Conservation (phyloP, 495 filamentous ascomycete genomes). For the Penicillium taxi region DNA sequence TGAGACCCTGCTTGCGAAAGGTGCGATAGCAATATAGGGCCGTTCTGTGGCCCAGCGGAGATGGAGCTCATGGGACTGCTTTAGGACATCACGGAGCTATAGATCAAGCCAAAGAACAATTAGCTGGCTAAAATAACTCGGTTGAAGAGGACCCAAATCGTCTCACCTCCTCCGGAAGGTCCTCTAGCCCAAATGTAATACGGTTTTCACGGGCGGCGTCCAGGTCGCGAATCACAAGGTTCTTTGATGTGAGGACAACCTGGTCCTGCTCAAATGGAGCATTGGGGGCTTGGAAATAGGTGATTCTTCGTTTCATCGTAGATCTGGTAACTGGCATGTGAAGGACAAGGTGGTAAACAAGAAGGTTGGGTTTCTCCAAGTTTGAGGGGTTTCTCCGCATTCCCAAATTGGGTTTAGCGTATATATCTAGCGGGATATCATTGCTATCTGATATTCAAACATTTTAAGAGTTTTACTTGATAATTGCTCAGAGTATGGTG, state of each 20-base stretch:
- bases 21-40: slow-evolving; percentile 51
- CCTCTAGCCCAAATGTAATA: slow-evolving; percentile 61
- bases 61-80: slow-evolving; percentile 63
- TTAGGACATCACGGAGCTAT: slow-evolving; percentile 55
- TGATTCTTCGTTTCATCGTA: slow-evolving; percentile 77
- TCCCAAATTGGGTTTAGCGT: slow-evolving; percentile 19
- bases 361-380: background rate
- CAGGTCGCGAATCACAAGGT: slow-evolving; percentile 43
- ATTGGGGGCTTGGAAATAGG: slow-evolving; percentile 60
- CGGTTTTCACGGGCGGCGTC: slow-evolving; percentile 72
- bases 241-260: slow-evolving; percentile 41
- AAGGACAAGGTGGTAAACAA: background rate
- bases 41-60: slow-evolving; percentile 64
- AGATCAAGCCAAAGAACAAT: slow-evolving; percentile 1
- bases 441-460: too few relatives aligned
- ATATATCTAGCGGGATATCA: too few relatives aligned
- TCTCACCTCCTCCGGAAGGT: slow-evolving; percentile 62
- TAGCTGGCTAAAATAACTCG: background rate
- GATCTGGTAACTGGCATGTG: background rate
- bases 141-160: background rate
- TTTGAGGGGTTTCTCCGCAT: slow-evolving; percentile 19
- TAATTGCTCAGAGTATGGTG: too few relatives aligned
- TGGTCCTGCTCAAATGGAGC: slow-evolving; percentile 54
- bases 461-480: too few relatives aligned
- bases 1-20: slow-evolving; percentile 64